Percentiles rank a stretch among this genome's conserved stretches.
Evolutionary conservation across 2,329 filamentous ascomycete genomes (phyloP).

Genomic region (Spiromastix sp.): DNA sequence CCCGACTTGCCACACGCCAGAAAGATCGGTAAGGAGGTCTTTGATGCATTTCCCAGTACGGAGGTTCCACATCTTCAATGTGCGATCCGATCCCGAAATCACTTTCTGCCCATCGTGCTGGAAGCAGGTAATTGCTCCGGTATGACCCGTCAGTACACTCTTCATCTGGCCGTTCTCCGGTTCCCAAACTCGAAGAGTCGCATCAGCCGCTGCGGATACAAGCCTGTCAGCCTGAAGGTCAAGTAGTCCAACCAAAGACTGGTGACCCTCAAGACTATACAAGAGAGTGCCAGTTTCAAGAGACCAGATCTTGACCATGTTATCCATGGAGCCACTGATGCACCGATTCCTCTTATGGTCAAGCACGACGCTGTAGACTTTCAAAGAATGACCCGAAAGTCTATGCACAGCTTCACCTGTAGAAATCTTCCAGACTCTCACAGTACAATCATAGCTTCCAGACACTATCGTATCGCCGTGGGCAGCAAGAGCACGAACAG

Average conservation of each 20-base stretch:
- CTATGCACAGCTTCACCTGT: slow-evolving; percentile 81
- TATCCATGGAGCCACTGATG: slow-evolving; percentile 98
- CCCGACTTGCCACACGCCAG: slow-evolving; percentile 98
- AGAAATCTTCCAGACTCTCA: slow-evolving; percentile 94
- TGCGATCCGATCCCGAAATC: slow-evolving; percentile 90
- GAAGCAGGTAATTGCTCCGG: slow-evolving; percentile 95
- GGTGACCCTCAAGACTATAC: slow-evolving; percentile 86
- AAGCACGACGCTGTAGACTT: slow-evolving; percentile 94
- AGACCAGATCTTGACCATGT: slow-evolving; percentile 95
- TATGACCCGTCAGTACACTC: slow-evolving; percentile 83
- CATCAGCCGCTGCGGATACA: slow-evolving; percentile 91
- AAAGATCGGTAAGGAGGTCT: slow-evolving; percentile 84
- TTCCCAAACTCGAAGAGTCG: slow-evolving; percentile 93
- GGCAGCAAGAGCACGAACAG: slow-evolving; percentile 89
- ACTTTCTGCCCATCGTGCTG: slow-evolving; percentile 96
- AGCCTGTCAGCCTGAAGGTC: slow-evolving; percentile 83
- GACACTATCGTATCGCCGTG: slow-evolving; percentile 94
- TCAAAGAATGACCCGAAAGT: slow-evolving; percentile 76
- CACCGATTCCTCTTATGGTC: slow-evolving; percentile 87
- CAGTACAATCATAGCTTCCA: slow-evolving; percentile 90
- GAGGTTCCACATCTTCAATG: slow-evolving; percentile 98
- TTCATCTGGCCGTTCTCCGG: slow-evolving; percentile 86
- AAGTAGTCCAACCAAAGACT: slow-evolving; percentile 79
- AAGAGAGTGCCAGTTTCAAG: slow-evolving; percentile 75
- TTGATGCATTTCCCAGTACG: slow-evolving; percentile 83